Base-by-base conservation (phyloP, 768 basidiomycete species). In the Rhodosporidiobolus odoratus region DNA sequence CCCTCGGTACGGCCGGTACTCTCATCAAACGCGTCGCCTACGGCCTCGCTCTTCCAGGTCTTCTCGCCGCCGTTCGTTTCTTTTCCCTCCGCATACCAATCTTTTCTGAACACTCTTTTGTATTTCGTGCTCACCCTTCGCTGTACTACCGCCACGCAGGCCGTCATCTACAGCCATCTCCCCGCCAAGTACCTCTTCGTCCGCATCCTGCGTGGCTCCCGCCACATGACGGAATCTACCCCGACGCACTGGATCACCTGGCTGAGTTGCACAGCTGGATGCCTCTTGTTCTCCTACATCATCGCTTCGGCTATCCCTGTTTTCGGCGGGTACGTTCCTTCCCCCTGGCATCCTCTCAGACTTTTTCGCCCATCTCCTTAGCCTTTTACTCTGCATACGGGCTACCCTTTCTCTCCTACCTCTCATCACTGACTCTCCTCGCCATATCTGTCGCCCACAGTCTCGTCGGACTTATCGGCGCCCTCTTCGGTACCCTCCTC, bases 1-100 rank as follows among this genome's bases (percentile, higher is more conserved):
- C 78, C 0, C 76, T 79, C 37, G 78, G 78, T 7, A 75, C 76
- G 8, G 78, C 78, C 23, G 78, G 78, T 21, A 67, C 63, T 17
- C 58, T 73, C 16, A 54, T 78, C 62, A 76, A 78, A 73, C 74
- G 67, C 23, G 54, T 75, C n/a, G 61, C 57, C 16, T 76, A 78
- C 69, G 76, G 75, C 30, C 65, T 78, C 50, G 76, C 72, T 25
- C 50, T 76, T 3, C 76, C 74, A 16, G 77, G 75, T 17, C 62
- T 77, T 6, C 61, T 75, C 35, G 72, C 71, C n/a, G 62, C 66
- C 8, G 32, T 65, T 69, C 67, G 58, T 75, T 47, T 66, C 61
- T 53, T 32, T 52, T 25, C 68, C 57, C 61, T n/a, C 9, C 50
- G 52, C 37, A n/a, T n/a, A n/a, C n/a, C n/a, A n/a, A n/a, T n/a